Percentiles rank a stretch among this genome's conserved stretches.
These are phyloP conservation scores for Dactylis glomerata DNA, from an alignment of 176 grass and related monocot genomes.

Conservation along the genomic window DNA sequence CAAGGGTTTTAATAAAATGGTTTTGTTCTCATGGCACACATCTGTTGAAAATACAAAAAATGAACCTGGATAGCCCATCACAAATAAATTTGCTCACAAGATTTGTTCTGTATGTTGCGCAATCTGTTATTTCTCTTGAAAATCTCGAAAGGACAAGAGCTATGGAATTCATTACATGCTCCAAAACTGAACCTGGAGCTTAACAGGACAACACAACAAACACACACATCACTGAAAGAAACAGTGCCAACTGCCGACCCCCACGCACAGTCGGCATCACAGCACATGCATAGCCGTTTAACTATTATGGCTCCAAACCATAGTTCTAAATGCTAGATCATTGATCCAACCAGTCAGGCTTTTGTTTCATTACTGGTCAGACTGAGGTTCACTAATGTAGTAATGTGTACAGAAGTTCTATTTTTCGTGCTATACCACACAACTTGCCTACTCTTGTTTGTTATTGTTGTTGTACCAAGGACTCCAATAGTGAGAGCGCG, in stretches of 20 bases:
- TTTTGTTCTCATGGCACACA: neutral
- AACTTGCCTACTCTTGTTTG: neutral
- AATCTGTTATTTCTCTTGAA: neutral
- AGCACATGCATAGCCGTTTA: neutral
- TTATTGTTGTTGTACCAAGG: neutral
- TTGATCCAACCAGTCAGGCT: neutral
- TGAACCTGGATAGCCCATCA: neutral
- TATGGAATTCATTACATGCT: neutral
- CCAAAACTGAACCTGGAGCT: neutral
- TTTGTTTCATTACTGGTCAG: neutral
- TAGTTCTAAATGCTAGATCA: neutral
- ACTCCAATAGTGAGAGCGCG: neutral
- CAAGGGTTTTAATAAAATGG: neutral
- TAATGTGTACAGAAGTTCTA: no score
- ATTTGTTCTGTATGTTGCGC: neutral
- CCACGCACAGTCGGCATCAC: neutral
- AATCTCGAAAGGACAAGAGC: neutral
- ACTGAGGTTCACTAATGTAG: neutral
- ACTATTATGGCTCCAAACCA: neutral
- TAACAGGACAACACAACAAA: neutral
- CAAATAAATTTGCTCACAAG: neutral
- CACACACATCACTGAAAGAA: neutral
- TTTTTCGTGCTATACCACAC: no score
- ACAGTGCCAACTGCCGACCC: neutral
- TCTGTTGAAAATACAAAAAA: slow-evolving; percentile 16